phyloP scores from a whole-genome alignment of 2,329 filamentous ascomycete genomes.

The Pseudogymnoascus sp. region DNA sequence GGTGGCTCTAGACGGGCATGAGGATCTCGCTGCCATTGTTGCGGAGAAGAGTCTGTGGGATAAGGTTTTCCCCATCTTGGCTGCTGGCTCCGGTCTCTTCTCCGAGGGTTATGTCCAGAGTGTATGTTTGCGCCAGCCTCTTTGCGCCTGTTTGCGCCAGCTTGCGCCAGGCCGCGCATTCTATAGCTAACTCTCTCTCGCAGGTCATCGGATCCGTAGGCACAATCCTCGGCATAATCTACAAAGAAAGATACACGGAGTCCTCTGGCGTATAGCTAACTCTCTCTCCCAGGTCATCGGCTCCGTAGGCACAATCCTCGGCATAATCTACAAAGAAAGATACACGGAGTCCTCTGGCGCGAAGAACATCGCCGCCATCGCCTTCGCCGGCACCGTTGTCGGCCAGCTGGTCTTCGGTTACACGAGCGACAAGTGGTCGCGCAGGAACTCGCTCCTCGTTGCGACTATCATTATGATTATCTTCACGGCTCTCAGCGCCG shows the following conservation, averaged over 20 bases:
- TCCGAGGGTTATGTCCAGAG: slow-evolving; percentile 90
- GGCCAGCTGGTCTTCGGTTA: slow-evolving; percentile 77
- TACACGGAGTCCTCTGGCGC: slow-evolving; percentile 63
- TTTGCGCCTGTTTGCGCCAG: neutral
- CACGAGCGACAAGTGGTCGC: slow-evolving; percentile 73
- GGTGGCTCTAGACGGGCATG: neutral
- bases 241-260: slow-evolving; percentile 57
- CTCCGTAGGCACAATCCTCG: slow-evolving; percentile 71
- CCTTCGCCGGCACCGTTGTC: slow-evolving; percentile 78
- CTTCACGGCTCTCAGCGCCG: slow-evolving; percentile 73
- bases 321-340: slow-evolving; percentile 55
- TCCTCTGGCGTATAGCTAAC: slow-evolving; percentile 60
- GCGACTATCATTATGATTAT: slow-evolving; percentile 78
- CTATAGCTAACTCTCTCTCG: neutral
- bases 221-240: slow-evolving; percentile 63
- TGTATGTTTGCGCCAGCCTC: slow-evolving; percentile 35
- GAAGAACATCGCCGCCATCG: slow-evolving; percentile 70
- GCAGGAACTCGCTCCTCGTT: slow-evolving; percentile 70
- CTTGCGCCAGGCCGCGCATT: neutral
- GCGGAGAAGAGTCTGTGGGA: neutral
- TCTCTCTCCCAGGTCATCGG: slow-evolving; percentile 60
- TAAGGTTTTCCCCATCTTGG: slow-evolving; percentile 56
- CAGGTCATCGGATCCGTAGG: slow-evolving; percentile 82
- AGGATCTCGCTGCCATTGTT: neutral
- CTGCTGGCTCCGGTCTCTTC: slow-evolving; percentile 83